Evolutionary conservation across 495 filamentous ascomycete genomes (phyloP).

Genomic region (Neurospora sp.): DNA sequence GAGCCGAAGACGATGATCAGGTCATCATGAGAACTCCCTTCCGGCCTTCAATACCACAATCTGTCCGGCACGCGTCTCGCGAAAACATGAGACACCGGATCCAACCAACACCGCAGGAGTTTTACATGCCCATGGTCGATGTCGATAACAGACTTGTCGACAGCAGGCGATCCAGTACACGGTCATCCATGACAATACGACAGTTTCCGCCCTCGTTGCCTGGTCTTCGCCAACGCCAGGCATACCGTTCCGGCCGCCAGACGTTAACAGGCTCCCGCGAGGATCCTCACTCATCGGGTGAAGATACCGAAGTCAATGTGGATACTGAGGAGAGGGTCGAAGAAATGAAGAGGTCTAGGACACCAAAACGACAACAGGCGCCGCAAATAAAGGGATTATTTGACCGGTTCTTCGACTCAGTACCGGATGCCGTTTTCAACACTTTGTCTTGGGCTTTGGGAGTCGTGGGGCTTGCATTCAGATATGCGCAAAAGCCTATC

Average conservation of each 20-base stretch:
- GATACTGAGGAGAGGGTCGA: neutral
- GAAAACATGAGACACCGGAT: constrained; percentile 24
- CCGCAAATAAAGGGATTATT: neutral
- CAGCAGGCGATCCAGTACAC: constrained; percentile 13
- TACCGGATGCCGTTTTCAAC: constrained; percentile 21
- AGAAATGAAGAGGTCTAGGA: neutral
- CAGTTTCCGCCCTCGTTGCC: constrained; percentile 9
- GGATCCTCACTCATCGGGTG: neutral
- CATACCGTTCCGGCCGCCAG: constrained; percentile 3
- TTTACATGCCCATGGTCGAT: constrained; percentile 34
- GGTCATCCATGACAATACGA: constrained; percentile 16
- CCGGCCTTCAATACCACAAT: constrained; percentile 29
- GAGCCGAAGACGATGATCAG: constrained; percentile 33
- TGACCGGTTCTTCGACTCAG: constrained; percentile 12
- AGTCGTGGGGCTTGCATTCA: constrained; percentile 39
- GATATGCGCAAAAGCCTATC: constrained; percentile 42
- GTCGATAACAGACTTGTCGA: constrained; percentile 11
- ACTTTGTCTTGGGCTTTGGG: constrained; percentile 34
- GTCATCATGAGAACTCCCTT: constrained; percentile 35
- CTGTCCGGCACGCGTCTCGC: constrained; percentile 25
- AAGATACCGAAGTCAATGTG: neutral
- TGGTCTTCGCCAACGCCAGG: constrained; percentile 17
- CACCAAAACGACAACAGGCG: neutral
- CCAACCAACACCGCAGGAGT: constrained; percentile 17
- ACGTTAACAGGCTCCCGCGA: neutral